phyloP scores from a whole-genome alignment of 2,329 filamentous ascomycete genomes.

The Phoma sp. region DNA sequence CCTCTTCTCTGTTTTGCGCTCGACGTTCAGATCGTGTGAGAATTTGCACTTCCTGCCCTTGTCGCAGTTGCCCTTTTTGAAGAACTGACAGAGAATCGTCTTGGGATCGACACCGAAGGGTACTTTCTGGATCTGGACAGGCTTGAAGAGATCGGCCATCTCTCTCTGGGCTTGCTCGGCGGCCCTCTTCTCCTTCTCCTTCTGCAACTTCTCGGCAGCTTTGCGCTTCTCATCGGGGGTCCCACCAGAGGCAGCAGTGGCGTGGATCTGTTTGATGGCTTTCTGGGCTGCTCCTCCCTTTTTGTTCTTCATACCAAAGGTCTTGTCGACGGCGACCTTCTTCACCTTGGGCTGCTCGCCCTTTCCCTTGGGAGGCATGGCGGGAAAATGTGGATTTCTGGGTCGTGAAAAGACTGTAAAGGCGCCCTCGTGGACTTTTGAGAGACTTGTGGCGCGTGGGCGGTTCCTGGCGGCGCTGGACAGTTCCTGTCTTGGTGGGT shows the following conservation, averaged over 20 bases:
- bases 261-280: slow-evolving; percentile 80
- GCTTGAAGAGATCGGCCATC: slow-evolving; percentile 81
- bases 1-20: slow-evolving; percentile 91
- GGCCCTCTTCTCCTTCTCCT: slow-evolving; percentile 88
- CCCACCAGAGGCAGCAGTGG: slow-evolving; percentile 68
- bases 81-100: slow-evolving; percentile 95
- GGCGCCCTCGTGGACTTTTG: slow-evolving; percentile 10
- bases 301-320: slow-evolving; percentile 99
- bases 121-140: slow-evolving; percentile 95
- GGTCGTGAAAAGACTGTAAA: slow-evolving; percentile 15
- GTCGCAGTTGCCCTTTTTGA: slow-evolving; percentile 95
- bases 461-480: slow-evolving; percentile 24
- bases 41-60: slow-evolving; percentile 97
- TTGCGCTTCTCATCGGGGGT: slow-evolving; percentile 88
- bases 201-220: slow-evolving; percentile 66
- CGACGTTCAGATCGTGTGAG: slow-evolving; percentile 85
- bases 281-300: slow-evolving; percentile 91
- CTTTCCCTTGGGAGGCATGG: slow-evolving; percentile 74
- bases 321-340: slow-evolving; percentile 87
- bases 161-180: slow-evolving; percentile 85
- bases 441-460: slow-evolving; percentile 5
- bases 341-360: slow-evolving; percentile 54
- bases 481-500: slow-evolving; percentile 25
- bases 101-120: slow-evolving; percentile 98
- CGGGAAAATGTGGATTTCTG: slow-evolving; percentile 38